Conservation (phyloP, 495 filamentous ascomycete species). For the Penicillium mononematosum region DNA sequence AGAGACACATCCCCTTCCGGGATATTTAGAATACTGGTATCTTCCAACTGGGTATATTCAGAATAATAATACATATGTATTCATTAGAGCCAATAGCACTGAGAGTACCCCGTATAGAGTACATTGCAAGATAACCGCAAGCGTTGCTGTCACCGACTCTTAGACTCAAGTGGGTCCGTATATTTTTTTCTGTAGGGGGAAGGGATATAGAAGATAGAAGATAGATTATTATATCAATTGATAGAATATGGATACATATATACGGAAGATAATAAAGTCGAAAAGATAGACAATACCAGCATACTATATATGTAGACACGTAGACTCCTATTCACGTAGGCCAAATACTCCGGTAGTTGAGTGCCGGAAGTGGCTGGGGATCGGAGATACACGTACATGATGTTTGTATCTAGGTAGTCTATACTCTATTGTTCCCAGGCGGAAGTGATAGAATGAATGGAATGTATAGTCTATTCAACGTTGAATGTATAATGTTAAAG, state of each 20-base stretch:
- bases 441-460: not conserved
- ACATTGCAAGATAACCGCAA: not conserved
- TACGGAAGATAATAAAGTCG: not conserved
- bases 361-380: conserved; percentile 11
- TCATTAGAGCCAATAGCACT: not conserved
- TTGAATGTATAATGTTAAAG: not conserved
- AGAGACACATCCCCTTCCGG: too few relatives aligned
- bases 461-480: not conserved
- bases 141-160: not conserved
- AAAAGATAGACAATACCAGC: not conserved
- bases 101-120: not conserved
- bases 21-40: not conserved
- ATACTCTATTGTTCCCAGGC: not conserved
- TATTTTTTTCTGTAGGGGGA: conserved; percentile 4
- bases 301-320: not conserved
- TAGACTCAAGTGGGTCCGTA: conserved; percentile 1
- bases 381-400: conserved; percentile 5
- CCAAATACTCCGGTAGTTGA: conserved; percentile 2
- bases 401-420: too few relatives aligned
- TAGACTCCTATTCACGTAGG: not conserved
- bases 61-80: not conserved
- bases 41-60: not conserved
- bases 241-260: not conserved
- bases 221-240: not conserved
- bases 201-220: not conserved